Conservation (phyloP, 495 filamentous ascomycete species). For the Lepraria neglecta region DNA sequence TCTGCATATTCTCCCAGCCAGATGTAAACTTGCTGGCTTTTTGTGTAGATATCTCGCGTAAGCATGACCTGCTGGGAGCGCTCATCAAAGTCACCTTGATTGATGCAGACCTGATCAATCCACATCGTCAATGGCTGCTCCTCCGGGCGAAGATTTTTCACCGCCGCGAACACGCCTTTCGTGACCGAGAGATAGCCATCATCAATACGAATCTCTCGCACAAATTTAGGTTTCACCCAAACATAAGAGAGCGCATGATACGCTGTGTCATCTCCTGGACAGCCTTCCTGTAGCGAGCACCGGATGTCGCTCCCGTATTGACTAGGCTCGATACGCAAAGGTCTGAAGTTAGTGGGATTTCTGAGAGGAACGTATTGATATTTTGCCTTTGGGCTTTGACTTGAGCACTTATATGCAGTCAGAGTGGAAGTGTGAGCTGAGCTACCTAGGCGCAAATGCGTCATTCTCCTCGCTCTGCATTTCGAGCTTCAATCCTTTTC, state of each 20-base stretch:
- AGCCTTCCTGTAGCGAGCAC: background rate
- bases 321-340: background rate
- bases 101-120: background rate
- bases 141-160: background rate
- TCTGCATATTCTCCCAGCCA: background rate
- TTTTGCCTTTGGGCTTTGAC: background rate
- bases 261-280: background rate
- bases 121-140: background rate
- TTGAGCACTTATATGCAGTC: no score
- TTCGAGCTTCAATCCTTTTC: no score
- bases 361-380: background rate
- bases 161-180: background rate
- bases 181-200: background rate
- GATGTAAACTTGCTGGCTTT: background rate
- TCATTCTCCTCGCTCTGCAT: no score
- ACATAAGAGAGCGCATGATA: constrained; percentile 5
- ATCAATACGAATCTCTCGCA: background rate
- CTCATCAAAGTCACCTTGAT: background rate
- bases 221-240: background rate
- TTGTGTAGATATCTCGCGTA: background rate
- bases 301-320: background rate
- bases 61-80: background rate
- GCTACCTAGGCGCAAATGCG: no score
- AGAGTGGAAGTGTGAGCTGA: no score
- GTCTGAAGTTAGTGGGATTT: background rate